A percentile compares a stretch with the other conserved stretches of the same genome.
phyloP scores from a whole-genome alignment of 495 filamentous ascomycete species.

The Cudoniella acicularis region DNA sequence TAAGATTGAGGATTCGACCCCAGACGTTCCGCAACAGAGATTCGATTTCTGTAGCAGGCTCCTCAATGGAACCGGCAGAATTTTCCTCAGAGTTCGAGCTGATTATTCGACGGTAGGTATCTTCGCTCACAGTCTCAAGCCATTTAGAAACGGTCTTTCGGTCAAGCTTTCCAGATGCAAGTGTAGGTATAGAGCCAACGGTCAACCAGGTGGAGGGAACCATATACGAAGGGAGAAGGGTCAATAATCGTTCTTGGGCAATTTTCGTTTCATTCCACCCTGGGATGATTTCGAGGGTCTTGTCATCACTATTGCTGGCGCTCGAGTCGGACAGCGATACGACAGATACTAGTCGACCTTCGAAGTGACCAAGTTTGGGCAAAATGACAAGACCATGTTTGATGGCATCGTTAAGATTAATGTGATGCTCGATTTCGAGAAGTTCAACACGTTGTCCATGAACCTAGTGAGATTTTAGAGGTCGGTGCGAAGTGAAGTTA shows the following conservation, averaged over 20 bases:
- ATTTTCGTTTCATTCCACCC: background rate
- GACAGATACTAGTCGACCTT: background rate
- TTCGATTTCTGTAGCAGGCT: background rate
- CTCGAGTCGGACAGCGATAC: background rate
- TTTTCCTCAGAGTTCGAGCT: background rate
- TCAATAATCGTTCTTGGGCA: background rate
- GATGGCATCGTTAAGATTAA: conserved; percentile 29
- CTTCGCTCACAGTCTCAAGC: background rate
- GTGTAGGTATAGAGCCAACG: background rate
- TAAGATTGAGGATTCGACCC: background rate
- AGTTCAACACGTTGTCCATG: conserved; percentile 31
- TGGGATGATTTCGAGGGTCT: background rate
- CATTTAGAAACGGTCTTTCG: background rate
- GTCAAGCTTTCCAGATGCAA: background rate
- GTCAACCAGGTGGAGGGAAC: background rate
- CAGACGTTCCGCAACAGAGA: background rate
- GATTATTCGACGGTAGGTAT: background rate
- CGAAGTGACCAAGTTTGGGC: background rate
- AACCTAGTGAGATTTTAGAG: no score
- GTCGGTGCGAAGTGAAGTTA: no score
- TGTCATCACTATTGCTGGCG: background rate
- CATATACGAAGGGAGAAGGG: background rate
- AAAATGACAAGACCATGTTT: background rate
- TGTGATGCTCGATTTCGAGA: conserved; percentile 45
- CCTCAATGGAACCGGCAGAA: no score